Base-by-base conservation (phyloP, 257 asterid genomes). In the Coffea eugenioides region DNA sequence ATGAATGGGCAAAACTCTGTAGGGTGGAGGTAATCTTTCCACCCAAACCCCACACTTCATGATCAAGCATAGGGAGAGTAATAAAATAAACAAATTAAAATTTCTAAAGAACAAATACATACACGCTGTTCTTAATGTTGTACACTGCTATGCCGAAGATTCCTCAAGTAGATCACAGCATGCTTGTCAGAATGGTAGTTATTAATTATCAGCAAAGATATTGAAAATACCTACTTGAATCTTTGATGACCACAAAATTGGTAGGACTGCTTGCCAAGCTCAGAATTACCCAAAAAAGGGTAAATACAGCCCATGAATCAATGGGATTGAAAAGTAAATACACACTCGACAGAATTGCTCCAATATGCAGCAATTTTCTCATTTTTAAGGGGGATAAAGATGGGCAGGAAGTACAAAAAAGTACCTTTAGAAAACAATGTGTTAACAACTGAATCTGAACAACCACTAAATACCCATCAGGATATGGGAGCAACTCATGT, bases 241-340 rank as follows among this genome's bases (percentile, higher is more conserved):
- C 90, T 86, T 86, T 87, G 97, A 82, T 86, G 93, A 85, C 90
- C 97, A 90, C 89, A 90, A 88, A 89, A 86, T 85, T 83, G 85
- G 86, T 80, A 88, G 90, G 87, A 92, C 84, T 88, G 93, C 97
- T 93, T 88, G 97, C 93, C 91, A 90, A 91, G 90, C 88, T 91
- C 92, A 89, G 89, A 89, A 82, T 83, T 88, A 84, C 90, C 92
- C 92, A 88, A 84, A 84, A 87, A 88, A 36, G 3, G 80, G 68
- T 77, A 79, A 86, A 83, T 57, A 86, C 78, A 78, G 86, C 90
- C 90, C 93, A 88, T 88, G 83, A 74, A 85, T 79, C 90, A 85
- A 88, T 83, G 87, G 88, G 92, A 83, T 82, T 57, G 83, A 79
- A 85, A 79, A 80, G 83, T 84, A 83, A 78, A 79, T 64, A 76